Conservation (phyloP, 148 eudicot genomes). For the Rhododendron vialii region DNA sequence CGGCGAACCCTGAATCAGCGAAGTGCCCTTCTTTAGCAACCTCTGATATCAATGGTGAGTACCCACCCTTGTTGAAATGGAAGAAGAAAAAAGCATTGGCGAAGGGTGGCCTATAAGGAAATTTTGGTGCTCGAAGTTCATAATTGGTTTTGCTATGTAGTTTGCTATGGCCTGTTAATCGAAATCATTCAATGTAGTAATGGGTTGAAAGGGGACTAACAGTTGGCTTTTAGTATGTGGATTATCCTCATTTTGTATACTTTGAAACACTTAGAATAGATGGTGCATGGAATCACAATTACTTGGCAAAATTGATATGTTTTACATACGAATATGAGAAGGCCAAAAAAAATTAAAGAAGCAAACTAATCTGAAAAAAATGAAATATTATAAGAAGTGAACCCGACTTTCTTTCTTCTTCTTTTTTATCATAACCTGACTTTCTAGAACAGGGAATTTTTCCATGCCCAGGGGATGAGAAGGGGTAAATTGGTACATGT, state of each 20-base stretch:
- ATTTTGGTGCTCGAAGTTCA: not conserved
- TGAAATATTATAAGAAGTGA: not conserved
- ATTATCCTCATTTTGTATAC: not conserved
- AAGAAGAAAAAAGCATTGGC: not conserved
- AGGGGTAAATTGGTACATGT: not conserved
- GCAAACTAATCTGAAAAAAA: not conserved
- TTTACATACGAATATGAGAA: not conserved
- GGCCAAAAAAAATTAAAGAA: not conserved
- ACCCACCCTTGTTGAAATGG: not conserved
- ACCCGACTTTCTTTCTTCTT: not conserved
- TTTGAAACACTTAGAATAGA: not conserved
- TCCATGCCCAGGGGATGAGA: not conserved
- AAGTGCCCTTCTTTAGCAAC: not conserved
- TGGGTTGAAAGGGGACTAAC: not conserved
- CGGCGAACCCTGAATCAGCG: not conserved
- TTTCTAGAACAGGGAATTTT: not conserved
- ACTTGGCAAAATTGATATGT: not conserved
- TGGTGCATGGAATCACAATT: not conserved
- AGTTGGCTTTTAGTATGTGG: not conserved
- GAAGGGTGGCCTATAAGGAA: not conserved
- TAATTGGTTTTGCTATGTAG: not conserved
- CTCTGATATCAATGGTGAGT: not conserved
- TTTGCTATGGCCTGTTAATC: not conserved
- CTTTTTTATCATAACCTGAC: not conserved
- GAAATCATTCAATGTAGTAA: not conserved